A percentile compares a stretch with the other conserved stretches of the same genome.
phyloP scores from a whole-genome alignment of 257 asterid species.

The Anisodus acutangulus region DNA sequence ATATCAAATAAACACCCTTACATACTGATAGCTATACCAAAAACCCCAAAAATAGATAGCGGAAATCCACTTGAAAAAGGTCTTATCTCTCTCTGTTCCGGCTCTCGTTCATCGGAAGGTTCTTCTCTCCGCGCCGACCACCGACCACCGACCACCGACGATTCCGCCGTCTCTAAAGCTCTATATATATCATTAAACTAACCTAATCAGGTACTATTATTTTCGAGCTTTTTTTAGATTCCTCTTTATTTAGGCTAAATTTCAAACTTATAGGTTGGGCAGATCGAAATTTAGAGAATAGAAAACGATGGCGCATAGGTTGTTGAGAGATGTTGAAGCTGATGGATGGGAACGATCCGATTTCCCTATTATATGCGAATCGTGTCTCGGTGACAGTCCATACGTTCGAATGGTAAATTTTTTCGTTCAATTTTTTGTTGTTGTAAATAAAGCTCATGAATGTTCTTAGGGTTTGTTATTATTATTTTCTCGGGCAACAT shows the following conservation, averaged over 20 bases:
- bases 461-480: background rate
- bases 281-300: background rate
- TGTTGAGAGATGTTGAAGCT: conserved; percentile 86
- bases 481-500: background rate
- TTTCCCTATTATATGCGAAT: conserved; percentile 92
- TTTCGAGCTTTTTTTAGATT: background rate
- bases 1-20: too few relatives aligned
- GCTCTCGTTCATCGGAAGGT: background rate
- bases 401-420: conserved; percentile 88
- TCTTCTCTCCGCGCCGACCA: background rate
- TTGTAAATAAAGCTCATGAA: background rate
- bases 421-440: background rate
- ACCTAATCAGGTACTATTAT: background rate
- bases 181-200: background rate
- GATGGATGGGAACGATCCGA: conserved; percentile 99
- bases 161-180: background rate
- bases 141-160: background rate
- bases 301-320: conserved; percentile 77
- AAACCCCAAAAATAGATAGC: background rate
- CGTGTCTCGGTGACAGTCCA: conserved; percentile 96
- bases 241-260: too few relatives aligned
- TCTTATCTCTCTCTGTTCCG: background rate
- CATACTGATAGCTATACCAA: too few relatives aligned
- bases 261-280: background rate
- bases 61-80: background rate